A percentile compares a stretch with the other conserved stretches of the same genome.
Conservation (phyloP, 2,329 filamentous ascomycete genomes). For the Fusarium luffae region DNA sequence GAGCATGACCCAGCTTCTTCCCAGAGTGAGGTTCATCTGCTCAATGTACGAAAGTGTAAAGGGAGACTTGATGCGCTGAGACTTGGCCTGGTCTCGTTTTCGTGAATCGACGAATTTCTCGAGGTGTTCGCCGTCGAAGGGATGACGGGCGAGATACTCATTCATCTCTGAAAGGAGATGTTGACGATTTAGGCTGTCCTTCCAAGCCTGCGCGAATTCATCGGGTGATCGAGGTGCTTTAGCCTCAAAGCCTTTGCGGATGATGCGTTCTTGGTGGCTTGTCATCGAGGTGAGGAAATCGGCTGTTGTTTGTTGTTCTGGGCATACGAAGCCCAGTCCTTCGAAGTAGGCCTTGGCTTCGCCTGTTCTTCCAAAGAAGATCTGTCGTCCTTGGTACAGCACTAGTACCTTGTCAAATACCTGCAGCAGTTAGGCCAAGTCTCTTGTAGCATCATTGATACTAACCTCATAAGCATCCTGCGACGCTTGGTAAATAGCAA, state of each 20-base stretch:
- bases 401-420: slow-evolving; percentile 76
- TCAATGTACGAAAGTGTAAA: slow-evolving; percentile 38
- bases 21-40: slow-evolving; percentile 33
- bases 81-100: slow-evolving; percentile 41
- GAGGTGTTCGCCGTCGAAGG: slow-evolving; percentile 44
- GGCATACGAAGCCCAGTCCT: slow-evolving; percentile 67
- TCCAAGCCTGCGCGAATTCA: slow-evolving; percentile 53
- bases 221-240: slow-evolving; percentile 51
- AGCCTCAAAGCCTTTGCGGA: slow-evolving; percentile 48
- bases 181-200: slow-evolving; percentile 39
- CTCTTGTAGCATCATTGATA: not conserved
- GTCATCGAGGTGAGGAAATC: slow-evolving; percentile 74
- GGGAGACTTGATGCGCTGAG: slow-evolving; percentile 34
- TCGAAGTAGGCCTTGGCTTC: slow-evolving; percentile 47
- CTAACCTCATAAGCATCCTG: slow-evolving; percentile 46
- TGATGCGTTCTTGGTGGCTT: slow-evolving; percentile 50
- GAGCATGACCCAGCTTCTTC: slow-evolving; percentile 39
- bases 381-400: slow-evolving; percentile 74
- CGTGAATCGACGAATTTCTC: slow-evolving; percentile 41
- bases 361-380: slow-evolving; percentile 55
- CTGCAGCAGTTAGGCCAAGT: not conserved
- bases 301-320: slow-evolving; percentile 69
- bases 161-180: slow-evolving; percentile 47
- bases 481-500: slow-evolving; percentile 74
- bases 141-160: slow-evolving; percentile 43